Evolutionary conservation across 1,284 basidiomycete genomes (phyloP), one percentile per base, ranked within the genome.

Genomic region (Trichosporon ovoides): DNA sequence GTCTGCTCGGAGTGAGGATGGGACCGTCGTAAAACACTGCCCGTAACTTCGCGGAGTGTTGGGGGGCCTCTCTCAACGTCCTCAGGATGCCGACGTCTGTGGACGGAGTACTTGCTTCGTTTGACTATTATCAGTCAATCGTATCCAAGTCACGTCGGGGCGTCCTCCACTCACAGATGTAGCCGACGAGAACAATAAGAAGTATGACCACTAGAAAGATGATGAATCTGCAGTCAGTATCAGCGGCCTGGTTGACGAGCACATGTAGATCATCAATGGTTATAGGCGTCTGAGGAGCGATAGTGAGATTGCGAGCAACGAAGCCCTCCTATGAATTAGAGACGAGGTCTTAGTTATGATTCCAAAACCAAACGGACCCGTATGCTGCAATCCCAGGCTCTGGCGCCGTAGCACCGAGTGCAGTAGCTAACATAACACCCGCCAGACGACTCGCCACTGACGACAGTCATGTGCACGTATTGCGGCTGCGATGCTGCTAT

Each of bases 241-340:
- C 12, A 1, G 38, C 12, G 20, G 22, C 40, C 43, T n/a, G 43
- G 7, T 13, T 14, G 28, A 16, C 43, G 28, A 22, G 3, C n/a
- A 48, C 43, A 48, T 18, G 43, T 48, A 48, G 24, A 48, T 48
- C 43, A 48, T 48, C 28, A 31, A 31, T 9, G 14, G 43, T 46
- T 12, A 14, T 24, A 1, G 10, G 16, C 14, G 16, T 12, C 22
- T 43, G 14, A 11, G 22, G 12, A 1, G 24, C 14, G 43, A 48
- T 9, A 9, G 40, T 16, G 16, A 18, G 3, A 18, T n/a, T 16
- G 40, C 24, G 18, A 28, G 22, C 18, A 18, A 38, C 20, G 9
- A n/a, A n/a, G n/a, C n/a, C n/a, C n/a, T n/a, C 18, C 18, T 19
- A n/a, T 5, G 12, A n/a, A 18, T n/a, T 4, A 7, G 37, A n/a